Evolutionary conservation across 1,284 basidiomycete species (phyloP).

Genomic region (Apiotrichum porosum): DNA sequence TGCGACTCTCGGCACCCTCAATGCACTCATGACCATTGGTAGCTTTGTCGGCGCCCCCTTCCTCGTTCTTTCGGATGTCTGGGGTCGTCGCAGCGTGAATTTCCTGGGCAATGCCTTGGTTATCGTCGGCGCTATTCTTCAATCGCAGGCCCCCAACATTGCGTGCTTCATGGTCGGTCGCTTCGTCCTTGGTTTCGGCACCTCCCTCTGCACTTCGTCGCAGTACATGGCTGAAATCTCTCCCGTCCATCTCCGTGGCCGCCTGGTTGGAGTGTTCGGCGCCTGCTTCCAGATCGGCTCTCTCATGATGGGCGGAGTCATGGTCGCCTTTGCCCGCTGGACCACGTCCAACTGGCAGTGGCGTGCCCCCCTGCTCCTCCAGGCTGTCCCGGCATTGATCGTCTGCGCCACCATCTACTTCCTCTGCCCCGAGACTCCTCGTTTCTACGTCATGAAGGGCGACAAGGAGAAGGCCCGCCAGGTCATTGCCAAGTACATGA

Average conservation of each 20-base stretch:
- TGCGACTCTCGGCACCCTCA: background rate
- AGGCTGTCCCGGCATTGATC: slow-evolving; percentile 2
- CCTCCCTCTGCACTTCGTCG: background rate
- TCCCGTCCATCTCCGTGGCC: slow-evolving; percentile 54
- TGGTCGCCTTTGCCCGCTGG: slow-evolving; percentile 56
- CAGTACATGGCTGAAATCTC: slow-evolving; percentile 21
- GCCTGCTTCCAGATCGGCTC: slow-evolving; percentile 46
- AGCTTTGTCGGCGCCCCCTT: slow-evolving; percentile 27
- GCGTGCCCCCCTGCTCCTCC: slow-evolving; percentile 2
- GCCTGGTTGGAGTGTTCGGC: slow-evolving; percentile 50
- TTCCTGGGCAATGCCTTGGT: background rate
- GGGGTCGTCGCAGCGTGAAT: background rate
- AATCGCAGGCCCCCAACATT: slow-evolving; percentile 49
- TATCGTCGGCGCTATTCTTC: background rate
- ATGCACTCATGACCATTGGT: background rate
- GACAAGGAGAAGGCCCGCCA: slow-evolving; percentile 4
- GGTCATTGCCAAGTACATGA: slow-evolving; percentile 46
- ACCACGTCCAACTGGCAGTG: slow-evolving; percentile 36
- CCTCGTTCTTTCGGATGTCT: slow-evolving; percentile 11
- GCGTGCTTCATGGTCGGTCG: slow-evolving; percentile 53
- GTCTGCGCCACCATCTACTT: slow-evolving; percentile 8
- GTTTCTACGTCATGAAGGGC: slow-evolving; percentile 6
- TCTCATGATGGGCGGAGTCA: slow-evolving; percentile 56
- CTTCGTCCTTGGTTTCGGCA: slow-evolving; percentile 53
- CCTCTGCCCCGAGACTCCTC: slow-evolving; percentile 6